phyloP scores from a whole-genome alignment of 345 rosid species.

The Physaria fendleri region DNA sequence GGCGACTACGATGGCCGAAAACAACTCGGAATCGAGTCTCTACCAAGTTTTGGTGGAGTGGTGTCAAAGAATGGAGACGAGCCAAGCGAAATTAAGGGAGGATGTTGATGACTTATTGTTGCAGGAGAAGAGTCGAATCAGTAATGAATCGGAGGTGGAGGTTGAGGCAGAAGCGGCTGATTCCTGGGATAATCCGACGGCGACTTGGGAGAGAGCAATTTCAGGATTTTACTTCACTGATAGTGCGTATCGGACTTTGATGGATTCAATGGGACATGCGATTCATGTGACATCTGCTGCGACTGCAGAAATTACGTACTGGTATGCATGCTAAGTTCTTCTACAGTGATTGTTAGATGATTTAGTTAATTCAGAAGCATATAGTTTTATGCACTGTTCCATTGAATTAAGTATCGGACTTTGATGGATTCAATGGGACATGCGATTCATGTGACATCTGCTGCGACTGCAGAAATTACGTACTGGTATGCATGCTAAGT shows the following conservation, averaged over 20 bases:
- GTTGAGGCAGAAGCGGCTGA: conserved; percentile 13
- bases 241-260: conserved; percentile 49
- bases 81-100: conserved; percentile 45
- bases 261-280: conserved; percentile 79
- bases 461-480: conserved; percentile 48
- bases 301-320: conserved; percentile 53
- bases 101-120: conserved; percentile 39
- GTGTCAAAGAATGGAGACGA: conserved; percentile 52
- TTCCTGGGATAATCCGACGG: conserved; percentile 28
- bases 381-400: not conserved
- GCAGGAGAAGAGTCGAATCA: conserved; percentile 24
- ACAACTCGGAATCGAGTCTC: conserved; percentile 27
- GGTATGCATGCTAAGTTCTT: conserved; percentile 34
- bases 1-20: conserved; percentile 39
- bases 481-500: conserved; percentile 45
- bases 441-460: conserved; percentile 57
- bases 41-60: conserved; percentile 55
- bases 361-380: not conserved
- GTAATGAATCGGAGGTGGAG: not conserved
- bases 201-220: conserved; percentile 23
- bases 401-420: conserved; percentile 33
- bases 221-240: conserved; percentile 44
- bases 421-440: conserved; percentile 72
- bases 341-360: not conserved
- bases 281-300: conserved; percentile 51